Percentiles rank a stretch among this genome's conserved stretches.
Conservation (phyloP, 2,329 filamentous ascomycete genomes). For the Botrytis deweyae region DNA sequence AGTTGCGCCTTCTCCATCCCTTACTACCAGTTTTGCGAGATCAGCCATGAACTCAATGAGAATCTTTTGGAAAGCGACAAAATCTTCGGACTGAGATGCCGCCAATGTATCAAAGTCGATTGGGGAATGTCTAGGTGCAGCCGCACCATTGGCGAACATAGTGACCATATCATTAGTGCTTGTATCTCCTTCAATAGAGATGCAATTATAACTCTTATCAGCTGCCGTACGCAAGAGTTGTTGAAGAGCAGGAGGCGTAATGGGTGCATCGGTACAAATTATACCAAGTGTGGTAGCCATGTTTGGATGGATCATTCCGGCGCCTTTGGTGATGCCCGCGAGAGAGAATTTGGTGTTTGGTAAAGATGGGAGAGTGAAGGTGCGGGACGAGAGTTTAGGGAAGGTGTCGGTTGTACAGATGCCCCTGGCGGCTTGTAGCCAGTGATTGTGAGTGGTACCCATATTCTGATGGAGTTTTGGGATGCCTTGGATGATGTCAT, state of each 20-base stretch:
- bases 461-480: background rate
- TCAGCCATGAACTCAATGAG: background rate
- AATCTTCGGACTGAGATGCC: background rate
- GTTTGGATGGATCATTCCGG: conserved; percentile 98
- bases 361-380: conserved; percentile 81
- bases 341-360: conserved; percentile 75
- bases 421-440: conserved; percentile 81
- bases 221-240: background rate
- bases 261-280: conserved; percentile 85
- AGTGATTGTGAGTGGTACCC: conserved; percentile 70
- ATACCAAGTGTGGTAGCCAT: conserved; percentile 95
- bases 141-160: background rate
- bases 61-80: background rate
- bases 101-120: background rate
- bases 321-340: conserved; percentile 95
- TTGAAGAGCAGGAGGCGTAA: conserved; percentile 52
- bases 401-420: conserved; percentile 99
- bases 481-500: background rate
- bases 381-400: conserved; percentile 85
- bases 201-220: background rate
- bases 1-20: background rate
- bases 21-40: background rate
- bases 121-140: background rate
- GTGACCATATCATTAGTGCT: background rate
- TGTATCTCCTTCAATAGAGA: conserved; percentile 7